Conservation (phyloP, 192 early-diverging fungal species). For the Martensiomyces pterosporus region DNA sequence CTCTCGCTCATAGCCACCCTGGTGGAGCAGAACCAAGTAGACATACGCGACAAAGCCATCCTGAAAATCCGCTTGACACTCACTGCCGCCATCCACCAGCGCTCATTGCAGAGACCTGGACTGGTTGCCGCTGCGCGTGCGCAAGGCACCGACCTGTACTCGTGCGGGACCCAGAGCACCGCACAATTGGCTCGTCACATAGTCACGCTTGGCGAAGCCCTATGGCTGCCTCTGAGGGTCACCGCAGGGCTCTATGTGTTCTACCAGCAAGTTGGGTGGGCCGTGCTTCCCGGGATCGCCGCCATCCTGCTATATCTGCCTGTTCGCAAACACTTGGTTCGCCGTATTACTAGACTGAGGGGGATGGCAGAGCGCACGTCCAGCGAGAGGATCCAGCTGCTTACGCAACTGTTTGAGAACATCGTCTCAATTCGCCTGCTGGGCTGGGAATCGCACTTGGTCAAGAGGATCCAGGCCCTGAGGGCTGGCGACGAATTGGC, state of each 20-base stretch:
- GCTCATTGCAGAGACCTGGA: neutral
- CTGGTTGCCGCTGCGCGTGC: neutral
- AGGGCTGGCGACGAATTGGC: constrained; percentile 10
- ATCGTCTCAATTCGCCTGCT: constrained; percentile 33
- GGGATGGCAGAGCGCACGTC: neutral
- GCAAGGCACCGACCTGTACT: constrained; percentile 16
- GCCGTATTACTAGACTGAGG: neutral
- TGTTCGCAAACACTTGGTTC: constrained; percentile 14
- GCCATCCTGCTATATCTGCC: constrained; percentile 23
- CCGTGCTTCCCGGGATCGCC: constrained; percentile 14
- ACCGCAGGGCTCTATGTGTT: constrained; percentile 17
- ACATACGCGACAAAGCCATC: constrained; percentile 17
- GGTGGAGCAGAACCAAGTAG: constrained; percentile 43
- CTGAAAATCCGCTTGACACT: constrained; percentile 21
- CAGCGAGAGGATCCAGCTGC: constrained; percentile 1
- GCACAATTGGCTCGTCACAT: constrained; percentile 13
- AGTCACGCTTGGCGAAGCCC: constrained; percentile 2
- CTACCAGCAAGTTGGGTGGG: constrained; percentile 40
- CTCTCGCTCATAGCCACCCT: constrained; percentile 1
- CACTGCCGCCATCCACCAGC: constrained; percentile 16
- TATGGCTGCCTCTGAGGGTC: constrained; percentile 32
- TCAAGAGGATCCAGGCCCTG: neutral
- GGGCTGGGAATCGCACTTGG: constrained; percentile 14
- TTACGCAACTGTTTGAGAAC: constrained; percentile 17
- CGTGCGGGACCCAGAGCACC: constrained; percentile 17